phyloP scores from a whole-genome alignment of 495 filamentous ascomycete species.

The Penicillium arizonense region DNA sequence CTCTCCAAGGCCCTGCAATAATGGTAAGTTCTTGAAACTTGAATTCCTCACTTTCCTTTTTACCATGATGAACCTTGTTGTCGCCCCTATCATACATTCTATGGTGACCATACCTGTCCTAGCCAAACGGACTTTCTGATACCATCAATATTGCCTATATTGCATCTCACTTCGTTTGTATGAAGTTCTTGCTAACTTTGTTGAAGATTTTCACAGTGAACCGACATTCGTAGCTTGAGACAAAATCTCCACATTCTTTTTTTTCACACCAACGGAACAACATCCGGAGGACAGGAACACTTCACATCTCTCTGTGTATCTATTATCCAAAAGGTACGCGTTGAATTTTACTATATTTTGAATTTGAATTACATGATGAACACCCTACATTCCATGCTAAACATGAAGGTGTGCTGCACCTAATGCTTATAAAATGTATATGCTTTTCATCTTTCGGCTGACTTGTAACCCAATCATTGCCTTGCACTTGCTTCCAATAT shows the following conservation, averaged over 20 bases:
- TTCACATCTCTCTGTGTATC: background rate
- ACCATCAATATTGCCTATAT: conserved; percentile 16
- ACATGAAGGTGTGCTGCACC: conserved; percentile 64
- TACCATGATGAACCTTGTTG: conserved; percentile 81
- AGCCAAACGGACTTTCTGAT: conserved; percentile 90
- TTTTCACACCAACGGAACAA: background rate
- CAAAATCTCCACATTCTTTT: background rate
- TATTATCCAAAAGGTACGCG: conserved; percentile 20
- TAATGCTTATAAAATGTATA: conserved; percentile 72
- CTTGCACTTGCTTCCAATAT: conserved; percentile 19
- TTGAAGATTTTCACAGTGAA: conserved; percentile 23
- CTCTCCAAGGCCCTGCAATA: conserved; percentile 20
- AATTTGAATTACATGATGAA: conserved; percentile 58
- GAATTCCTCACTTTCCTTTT: conserved; percentile 11
- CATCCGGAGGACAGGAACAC: background rate
- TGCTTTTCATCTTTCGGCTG: conserved; percentile 99
- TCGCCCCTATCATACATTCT: conserved; percentile 88
- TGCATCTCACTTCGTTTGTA: conserved; percentile 14
- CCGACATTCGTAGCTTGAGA: background rate
- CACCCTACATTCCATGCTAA: conserved; percentile 85
- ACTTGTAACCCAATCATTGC: conserved; percentile 36
- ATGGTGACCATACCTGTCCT: conserved; percentile 89
- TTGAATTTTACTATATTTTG: conserved; percentile 2
- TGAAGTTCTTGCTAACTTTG: conserved; percentile 27
- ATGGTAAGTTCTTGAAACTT: conserved; percentile 33